A percentile compares a stretch with the other conserved stretches of the same genome.
phyloP scores from a whole-genome alignment of 2,329 filamentous ascomycete genomes.

The Pseudogymnoascus sp. region DNA sequence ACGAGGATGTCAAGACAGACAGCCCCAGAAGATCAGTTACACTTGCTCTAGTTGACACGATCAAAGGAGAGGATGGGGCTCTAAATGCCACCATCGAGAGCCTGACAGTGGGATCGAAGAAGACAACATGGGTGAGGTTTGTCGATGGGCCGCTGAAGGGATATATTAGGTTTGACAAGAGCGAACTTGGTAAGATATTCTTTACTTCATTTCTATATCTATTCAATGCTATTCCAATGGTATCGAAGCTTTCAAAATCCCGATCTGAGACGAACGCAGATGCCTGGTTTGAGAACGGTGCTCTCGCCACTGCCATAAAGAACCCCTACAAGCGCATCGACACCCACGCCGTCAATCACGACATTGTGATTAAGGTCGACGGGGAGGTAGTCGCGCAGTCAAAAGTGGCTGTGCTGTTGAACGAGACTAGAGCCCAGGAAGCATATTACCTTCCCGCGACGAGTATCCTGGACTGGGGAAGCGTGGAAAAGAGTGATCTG shows the following conservation, averaged over 20 bases:
- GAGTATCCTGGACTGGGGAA: slow-evolving; percentile 12
- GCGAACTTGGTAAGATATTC: background rate
- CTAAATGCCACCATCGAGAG: background rate
- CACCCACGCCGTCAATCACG: slow-evolving; percentile 1
- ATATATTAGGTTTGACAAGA: slow-evolving; percentile 11
- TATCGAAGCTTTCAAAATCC: background rate
- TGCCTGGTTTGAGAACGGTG: slow-evolving; percentile 12
- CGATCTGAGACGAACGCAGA: background rate
- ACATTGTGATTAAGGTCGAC: slow-evolving; percentile 9
- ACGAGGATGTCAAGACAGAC: background rate
- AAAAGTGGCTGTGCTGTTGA: slow-evolving; percentile 8
- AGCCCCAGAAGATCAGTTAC: background rate
- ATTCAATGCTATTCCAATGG: background rate
- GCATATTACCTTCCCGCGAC: slow-evolving; percentile 10
- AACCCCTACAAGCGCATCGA: slow-evolving; percentile 11
- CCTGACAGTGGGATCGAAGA: background rate
- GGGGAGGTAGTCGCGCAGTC: slow-evolving; percentile 8
- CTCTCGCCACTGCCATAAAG: slow-evolving; percentile 3
- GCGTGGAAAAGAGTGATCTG: slow-evolving; percentile 8
- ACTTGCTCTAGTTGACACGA: background rate
- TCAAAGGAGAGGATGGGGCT: background rate
- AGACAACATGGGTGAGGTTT: slow-evolving; percentile 8
- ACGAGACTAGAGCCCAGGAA: slow-evolving; percentile 7
- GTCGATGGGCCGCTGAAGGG: slow-evolving; percentile 9
- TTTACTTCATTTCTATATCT: background rate